Base-by-base conservation (phyloP, 1,284 basidiomycete species). In the Wallemia mellicola region DNA sequence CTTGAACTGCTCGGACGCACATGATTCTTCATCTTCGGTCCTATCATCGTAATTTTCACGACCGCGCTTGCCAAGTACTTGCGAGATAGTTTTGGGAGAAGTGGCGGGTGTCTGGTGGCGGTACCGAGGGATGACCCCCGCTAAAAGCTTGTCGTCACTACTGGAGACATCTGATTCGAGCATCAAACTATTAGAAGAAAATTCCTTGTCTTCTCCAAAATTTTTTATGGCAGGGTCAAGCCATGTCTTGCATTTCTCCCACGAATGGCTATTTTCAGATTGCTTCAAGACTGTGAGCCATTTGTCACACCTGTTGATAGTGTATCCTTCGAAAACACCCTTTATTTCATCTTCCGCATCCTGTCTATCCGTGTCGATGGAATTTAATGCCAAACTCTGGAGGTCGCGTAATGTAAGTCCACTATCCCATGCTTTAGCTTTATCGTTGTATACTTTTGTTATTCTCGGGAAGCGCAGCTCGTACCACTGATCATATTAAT, bases 401-500 rank as follows among this genome's bases (percentile, higher is more conserved):
- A 32, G 30, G 9, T 32, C 30, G 30, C 30, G 30, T 19, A 32
- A 19, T 9, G 9, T 19, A 9, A 32, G 7, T 7, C 30, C 30
- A 32, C 30, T 32, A 19, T 32, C 70, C 78, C 82, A 85, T 11
- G 71, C 67, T 19, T 84, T 76, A 60, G 85, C 82, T 15, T 65
- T 68, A 0, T 69, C 64, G 3, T 79, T 76, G 65, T 77, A 78
- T 2, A 81, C 70, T 66, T 86, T 86, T 27, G 74, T 72, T 25
- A 87, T 73, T 54, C 86, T 75, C 0, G 86, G 83, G 68, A 83
- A 89, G 2, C 86, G 80, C 2, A 87, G 72, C 65, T 83, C 83
- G 65, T 87, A 88, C 62, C 79, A 74, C 82, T 86, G 64, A 60
- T 54, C 17, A 38, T 56, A 26, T 5, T 38, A 2, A 22, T n/a